Percentiles rank a stretch among this genome's conserved stretches.
Conservation (phyloP, 202 grass and related monocot species). For the Hordeum pubiflorum region DNA sequence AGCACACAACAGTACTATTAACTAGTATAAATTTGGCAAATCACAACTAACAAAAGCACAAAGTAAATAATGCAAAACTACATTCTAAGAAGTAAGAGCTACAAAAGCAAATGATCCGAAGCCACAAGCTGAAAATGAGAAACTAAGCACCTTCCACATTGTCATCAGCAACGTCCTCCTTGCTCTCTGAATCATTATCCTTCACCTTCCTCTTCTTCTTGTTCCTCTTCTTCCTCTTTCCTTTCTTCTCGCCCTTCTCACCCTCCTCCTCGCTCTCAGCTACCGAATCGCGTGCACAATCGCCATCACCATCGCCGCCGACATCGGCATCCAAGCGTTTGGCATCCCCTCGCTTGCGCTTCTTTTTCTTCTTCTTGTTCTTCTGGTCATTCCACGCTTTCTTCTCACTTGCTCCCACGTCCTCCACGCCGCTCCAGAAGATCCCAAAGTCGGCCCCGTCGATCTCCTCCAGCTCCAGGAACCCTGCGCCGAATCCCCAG, state of each 20-base stretch:
- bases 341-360: constrained; percentile 47
- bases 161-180: constrained; percentile 1
- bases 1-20: constrained; percentile 2
- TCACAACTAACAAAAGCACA: neutral
- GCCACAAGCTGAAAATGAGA: neutral
- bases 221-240: constrained; percentile 36
- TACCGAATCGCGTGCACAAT: neutral
- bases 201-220: constrained; percentile 26
- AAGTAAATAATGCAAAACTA: neutral
- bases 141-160: constrained; percentile 46
- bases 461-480: constrained; percentile 87
- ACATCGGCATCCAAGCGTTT: neutral
- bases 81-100: neutral
- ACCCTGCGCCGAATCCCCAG: constrained; percentile 41
- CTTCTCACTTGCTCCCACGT: constrained; percentile 20
- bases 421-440: constrained; percentile 24
- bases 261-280: constrained; percentile 15
- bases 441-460: constrained; percentile 69
- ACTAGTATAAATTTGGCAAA: neutral
- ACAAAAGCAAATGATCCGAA: constrained; percentile 9
- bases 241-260: constrained; percentile 26
- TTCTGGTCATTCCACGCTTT: constrained; percentile 29
- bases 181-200: constrained; percentile 20
- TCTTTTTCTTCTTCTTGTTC: constrained; percentile 33
- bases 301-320: neutral